Evolutionary conservation across 192 early-diverging fungal genomes (phyloP).

Genomic region (Coemansia erecta): DNA sequence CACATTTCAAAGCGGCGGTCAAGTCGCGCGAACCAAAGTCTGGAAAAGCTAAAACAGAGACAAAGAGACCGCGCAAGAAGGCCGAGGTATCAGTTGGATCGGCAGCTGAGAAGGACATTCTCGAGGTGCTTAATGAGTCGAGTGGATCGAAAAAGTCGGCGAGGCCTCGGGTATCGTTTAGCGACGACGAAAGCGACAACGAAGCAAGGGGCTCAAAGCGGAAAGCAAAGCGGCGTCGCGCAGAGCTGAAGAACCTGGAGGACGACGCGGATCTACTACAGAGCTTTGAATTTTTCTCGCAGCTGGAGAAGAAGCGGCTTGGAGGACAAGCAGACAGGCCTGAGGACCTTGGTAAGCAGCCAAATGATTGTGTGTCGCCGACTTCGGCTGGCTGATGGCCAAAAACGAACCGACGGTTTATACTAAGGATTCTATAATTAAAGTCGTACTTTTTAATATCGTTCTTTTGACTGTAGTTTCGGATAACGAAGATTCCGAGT

Average conservation of each 20-base stretch:
- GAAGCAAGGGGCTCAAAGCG: conserved; percentile 8
- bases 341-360: conserved; percentile 9
- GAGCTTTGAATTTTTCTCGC: conserved; percentile 40
- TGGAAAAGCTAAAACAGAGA: conserved; percentile 56
- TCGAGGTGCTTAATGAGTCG: conserved; percentile 39
- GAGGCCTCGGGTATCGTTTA: conserved; percentile 46
- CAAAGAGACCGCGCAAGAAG: conserved; percentile 19
- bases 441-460: background rate
- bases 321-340: conserved; percentile 5
- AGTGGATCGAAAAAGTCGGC: conserved; percentile 2
- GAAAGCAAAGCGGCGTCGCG: conserved; percentile 30
- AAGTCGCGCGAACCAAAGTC: conserved; percentile 21
- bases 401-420: background rate
- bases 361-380: conserved; percentile 7
- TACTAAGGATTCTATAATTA: no score
- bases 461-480: background rate
- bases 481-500: conserved; percentile 18
- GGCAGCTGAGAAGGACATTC: conserved; percentile 39
- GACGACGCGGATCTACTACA: conserved; percentile 40
- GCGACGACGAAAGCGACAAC: conserved; percentile 42
- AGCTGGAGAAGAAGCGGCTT: conserved; percentile 34
- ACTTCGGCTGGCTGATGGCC: background rate
- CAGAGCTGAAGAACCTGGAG: conserved; percentile 11
- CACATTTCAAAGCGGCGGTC: conserved; percentile 27
- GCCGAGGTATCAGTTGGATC: conserved; percentile 15